These are phyloP conservation scores for Exophiala phaeomuriformis DNA, from an alignment of 2,329 filamentous ascomycete genomes.

Conservation along the genomic window DNA sequence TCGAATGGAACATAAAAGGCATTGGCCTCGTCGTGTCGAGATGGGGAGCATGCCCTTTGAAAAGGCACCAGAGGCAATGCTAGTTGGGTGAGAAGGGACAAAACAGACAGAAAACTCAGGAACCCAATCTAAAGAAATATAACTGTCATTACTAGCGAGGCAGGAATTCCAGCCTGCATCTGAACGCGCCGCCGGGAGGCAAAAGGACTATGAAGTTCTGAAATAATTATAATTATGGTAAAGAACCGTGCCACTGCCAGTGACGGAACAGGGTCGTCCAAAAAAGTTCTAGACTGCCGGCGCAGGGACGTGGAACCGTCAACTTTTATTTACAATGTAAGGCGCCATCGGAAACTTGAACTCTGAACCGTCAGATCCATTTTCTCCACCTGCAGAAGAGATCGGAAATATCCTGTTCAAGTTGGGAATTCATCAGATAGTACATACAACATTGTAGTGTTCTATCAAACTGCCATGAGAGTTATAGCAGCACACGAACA, in stretches of 20 bases:
- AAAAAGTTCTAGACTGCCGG: background rate
- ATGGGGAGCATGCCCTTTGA: constrained; percentile 14
- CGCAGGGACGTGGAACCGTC: too few species aligned
- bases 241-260: background rate
- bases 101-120: background rate
- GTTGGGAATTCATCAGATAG: too few species aligned
- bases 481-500: too few species aligned
- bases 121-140: background rate
- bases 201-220: background rate
- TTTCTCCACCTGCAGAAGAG: too few species aligned
- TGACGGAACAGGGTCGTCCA: background rate
- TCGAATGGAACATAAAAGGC: constrained; percentile 38
- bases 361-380: too few species aligned
- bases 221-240: background rate
- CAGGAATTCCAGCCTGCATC: background rate
- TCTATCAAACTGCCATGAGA: too few species aligned
- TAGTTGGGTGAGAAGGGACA: background rate
- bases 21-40: constrained; percentile 26
- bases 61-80: background rate
- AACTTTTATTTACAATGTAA: too few species aligned
- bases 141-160: background rate
- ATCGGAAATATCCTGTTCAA: too few species aligned
- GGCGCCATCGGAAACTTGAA: too few species aligned
- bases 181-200: background rate
- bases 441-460: too few species aligned